Evolutionary conservation across 1,284 basidiomycete species (phyloP), one percentile per base, ranked within the genome.

Genomic region (Inonotus hispidus): DNA sequence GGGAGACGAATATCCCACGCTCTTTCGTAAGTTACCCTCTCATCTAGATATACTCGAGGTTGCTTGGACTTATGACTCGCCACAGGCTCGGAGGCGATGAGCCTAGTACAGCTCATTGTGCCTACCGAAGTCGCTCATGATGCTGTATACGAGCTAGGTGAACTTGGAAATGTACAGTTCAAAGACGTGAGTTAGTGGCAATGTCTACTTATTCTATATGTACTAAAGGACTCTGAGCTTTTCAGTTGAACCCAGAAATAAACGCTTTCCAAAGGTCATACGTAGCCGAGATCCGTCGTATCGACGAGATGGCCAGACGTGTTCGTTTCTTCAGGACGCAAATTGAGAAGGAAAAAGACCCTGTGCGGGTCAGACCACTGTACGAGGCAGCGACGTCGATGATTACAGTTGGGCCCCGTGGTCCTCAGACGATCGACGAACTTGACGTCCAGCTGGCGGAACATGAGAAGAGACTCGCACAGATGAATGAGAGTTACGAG

Each of bases 181-280:
- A 98, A 96, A 79, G 96, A 99, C 76, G 93, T 96, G 66, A 67
- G 87, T 76, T 2, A 43, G 1, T 21, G 41, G 53, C 50, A 21
- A n/a, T 37, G 4, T 14, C 19, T 43, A 0, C 41, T 7, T 3
- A 63, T 19, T 38, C n/a, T 60, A 14, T 23, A 7, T 52, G 54
- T 63, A 29, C 46, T 65, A 58, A 61, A 65, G 8, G 58, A 41
- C 59, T 47, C 38, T 45, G 25, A n/a, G n/a, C n/a, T n/a, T n/a
- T n/a, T n/a, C 71, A 97, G 94, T 80, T 98, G 70, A 98, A 99
- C 74, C 93, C 95, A 16, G 85, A 87, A 63, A 87, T 98, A 66
- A 98, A 96, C 72, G 91, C 96, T 23, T 99, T 99, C 79, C 97
- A 99, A 82, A 93, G 97, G 66, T 95, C 96, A 5, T 99, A 96